Evolutionary conservation across 345 rosid genomes (phyloP).

Genomic region (Salix brachista): DNA sequence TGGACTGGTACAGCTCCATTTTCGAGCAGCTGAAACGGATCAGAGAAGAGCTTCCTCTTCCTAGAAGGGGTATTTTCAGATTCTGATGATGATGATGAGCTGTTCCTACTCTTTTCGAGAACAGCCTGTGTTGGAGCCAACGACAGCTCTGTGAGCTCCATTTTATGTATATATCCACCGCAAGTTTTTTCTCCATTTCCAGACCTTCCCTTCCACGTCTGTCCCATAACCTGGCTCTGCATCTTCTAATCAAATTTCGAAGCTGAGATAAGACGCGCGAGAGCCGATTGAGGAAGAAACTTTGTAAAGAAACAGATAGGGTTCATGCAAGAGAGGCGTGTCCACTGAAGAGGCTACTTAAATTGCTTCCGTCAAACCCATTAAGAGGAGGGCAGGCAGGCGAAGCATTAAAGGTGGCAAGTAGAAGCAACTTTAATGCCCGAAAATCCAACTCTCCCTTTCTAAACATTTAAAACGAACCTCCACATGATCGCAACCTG

Average conservation of each 20-base stretch:
- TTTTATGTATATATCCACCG: not conserved
- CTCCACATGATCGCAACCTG: constrained; percentile 17
- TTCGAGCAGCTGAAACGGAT: constrained; percentile 6
- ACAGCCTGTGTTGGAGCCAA: constrained; percentile 26
- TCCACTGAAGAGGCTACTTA: constrained; percentile 32
- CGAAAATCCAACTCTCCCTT: constrained; percentile 15
- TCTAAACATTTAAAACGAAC: constrained; percentile 30
- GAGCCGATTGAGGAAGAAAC: not conserved
- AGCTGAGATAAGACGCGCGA: not conserved
- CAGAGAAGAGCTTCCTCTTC: constrained; percentile 37
- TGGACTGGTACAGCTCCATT: constrained; percentile 10
- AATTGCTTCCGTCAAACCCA: constrained; percentile 40
- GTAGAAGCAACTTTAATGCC: constrained; percentile 49
- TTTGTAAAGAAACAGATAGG: not conserved
- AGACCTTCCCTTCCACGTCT: too few relatives aligned
- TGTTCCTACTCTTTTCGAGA: constrained; percentile 14
- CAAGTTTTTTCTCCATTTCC: not conserved
- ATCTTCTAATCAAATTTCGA: not conserved
- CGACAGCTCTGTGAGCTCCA: constrained; percentile 47
- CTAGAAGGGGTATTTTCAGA: constrained; percentile 27
- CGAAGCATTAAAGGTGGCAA: constrained; percentile 45
- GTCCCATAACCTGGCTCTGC: not conserved
- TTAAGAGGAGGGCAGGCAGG: constrained; percentile 46
- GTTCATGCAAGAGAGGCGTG: constrained; percentile 25
- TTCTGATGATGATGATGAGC: constrained; percentile 34